These are phyloP conservation scores for Gonium pectorale DNA, from an alignment of 139 green algal species.

Conservation along the genomic window DNA sequence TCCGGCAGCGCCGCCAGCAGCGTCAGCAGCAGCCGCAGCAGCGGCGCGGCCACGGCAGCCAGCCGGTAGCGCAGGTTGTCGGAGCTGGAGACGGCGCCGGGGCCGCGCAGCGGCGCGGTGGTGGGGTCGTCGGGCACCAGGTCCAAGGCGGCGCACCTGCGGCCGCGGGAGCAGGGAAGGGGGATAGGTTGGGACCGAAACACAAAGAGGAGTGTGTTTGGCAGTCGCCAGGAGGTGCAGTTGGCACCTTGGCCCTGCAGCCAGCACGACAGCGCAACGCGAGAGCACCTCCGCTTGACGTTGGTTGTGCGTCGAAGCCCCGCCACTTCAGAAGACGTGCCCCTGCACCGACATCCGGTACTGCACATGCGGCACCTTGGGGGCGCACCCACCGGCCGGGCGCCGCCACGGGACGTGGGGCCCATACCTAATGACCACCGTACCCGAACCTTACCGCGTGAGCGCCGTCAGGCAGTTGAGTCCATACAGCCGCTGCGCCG, in stretches of 20 bases:
- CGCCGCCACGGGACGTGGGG: too few species aligned
- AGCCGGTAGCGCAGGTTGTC: constrained; percentile 34
- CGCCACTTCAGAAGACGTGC: too few species aligned
- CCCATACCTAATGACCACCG: neutral
- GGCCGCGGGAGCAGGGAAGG: neutral
- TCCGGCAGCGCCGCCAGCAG: constrained; percentile 56
- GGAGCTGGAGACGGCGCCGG: neutral
- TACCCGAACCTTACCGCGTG: neutral
- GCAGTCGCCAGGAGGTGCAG: too few species aligned
- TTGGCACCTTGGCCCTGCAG: too few species aligned
- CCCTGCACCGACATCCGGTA: too few species aligned
- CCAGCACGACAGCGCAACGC: too few species aligned
- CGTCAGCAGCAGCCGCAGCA: constrained; percentile 69
- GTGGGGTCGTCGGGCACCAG: constrained; percentile 67
- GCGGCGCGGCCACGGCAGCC: constrained; percentile 12
- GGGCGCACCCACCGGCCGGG: too few species aligned
- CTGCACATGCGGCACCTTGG: too few species aligned
- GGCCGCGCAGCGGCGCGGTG: constrained; percentile 4
- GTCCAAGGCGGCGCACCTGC: constrained; percentile 61
- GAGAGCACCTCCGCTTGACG: too few species aligned
- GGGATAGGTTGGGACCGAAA: too few species aligned
- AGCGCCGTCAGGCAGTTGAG: constrained; percentile 64
- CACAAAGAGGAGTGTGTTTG: too few species aligned
- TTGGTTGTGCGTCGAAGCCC: too few species aligned
- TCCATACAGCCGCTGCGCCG: constrained; percentile 70